Conservation (phyloP, 2,329 filamentous ascomycete genomes). For the Onygenales sp. region DNA sequence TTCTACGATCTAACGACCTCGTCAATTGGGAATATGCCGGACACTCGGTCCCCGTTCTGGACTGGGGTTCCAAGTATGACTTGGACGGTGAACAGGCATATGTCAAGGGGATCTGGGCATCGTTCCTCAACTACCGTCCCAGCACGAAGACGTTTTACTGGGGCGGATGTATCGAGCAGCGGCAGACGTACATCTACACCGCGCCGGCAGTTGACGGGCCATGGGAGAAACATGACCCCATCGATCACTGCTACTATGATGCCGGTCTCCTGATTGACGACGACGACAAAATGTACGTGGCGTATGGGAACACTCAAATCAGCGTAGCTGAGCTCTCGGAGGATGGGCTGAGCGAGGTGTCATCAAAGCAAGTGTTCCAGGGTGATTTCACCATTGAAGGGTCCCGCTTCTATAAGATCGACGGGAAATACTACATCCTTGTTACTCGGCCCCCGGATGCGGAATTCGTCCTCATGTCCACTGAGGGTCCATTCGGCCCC, state of each 20-base stretch:
- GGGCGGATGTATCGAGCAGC: slow-evolving; percentile 44
- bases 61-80: slow-evolving; percentile 42
- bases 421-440: slow-evolving; percentile 48
- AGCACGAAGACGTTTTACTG: slow-evolving; percentile 46
- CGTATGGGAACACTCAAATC: slow-evolving; percentile 43
- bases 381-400: slow-evolving; percentile 38
- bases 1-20: slow-evolving; percentile 47
- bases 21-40: slow-evolving; percentile 41
- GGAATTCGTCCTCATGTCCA: slow-evolving; percentile 43
- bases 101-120: slow-evolving; percentile 48
- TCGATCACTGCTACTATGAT: slow-evolving; percentile 48
- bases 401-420: slow-evolving; percentile 48
- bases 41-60: slow-evolving; percentile 37
- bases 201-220: slow-evolving; percentile 33
- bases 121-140: slow-evolving; percentile 42
- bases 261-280: slow-evolving; percentile 49
- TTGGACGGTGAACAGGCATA: slow-evolving; percentile 39
- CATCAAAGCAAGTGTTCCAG: slow-evolving; percentile 37
- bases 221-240: slow-evolving; percentile 32
- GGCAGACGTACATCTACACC: slow-evolving; percentile 46
- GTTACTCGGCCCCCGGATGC: slow-evolving; percentile 37
- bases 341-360: slow-evolving; percentile 40
- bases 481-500: slow-evolving; percentile 41
- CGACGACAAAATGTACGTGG: slow-evolving; percentile 51
- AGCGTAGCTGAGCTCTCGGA: slow-evolving; percentile 42